These are phyloP conservation scores for Penicillium ucsense DNA, from an alignment of 495 filamentous ascomycete genomes.

Conservation along the genomic window DNA sequence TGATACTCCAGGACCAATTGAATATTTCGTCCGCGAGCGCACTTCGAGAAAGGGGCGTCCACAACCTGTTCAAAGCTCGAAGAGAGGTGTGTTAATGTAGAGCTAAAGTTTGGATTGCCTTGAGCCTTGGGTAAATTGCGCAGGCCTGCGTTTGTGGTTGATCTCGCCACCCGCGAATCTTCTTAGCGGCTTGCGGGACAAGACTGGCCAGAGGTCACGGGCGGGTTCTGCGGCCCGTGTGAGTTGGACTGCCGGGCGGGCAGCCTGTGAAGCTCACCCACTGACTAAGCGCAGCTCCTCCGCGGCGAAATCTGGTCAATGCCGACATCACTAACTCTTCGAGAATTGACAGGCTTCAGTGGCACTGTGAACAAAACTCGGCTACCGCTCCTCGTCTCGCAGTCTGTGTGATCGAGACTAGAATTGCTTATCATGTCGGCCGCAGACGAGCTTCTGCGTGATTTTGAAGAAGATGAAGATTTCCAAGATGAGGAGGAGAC, in stretches of 20 bases:
- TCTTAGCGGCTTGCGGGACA: no score
- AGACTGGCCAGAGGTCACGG: no score
- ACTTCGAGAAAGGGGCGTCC: neutral
- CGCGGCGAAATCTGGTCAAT: neutral
- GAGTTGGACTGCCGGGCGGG: no score
- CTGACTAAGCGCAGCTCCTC: slow-evolving; percentile 11
- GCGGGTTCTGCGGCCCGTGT: no score
- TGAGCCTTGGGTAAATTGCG: slow-evolving; percentile 9
- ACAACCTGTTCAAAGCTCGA: neutral
- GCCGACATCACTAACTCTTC: neutral
- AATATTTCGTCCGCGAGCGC: no score
- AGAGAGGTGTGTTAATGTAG: neutral
- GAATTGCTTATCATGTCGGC: slow-evolving; percentile 26
- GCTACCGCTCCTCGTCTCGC: neutral
- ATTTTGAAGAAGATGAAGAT: slow-evolving; percentile 35
- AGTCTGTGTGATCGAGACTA: neutral
- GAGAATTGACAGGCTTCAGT: slow-evolving; percentile 1
- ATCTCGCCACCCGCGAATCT: slow-evolving; percentile 8
- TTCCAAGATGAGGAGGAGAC: slow-evolving; percentile 19
- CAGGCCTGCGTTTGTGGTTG: slow-evolving; percentile 6
- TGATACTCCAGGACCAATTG: no score
- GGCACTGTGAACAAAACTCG: slow-evolving; percentile 2
- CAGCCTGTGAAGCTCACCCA: slow-evolving; percentile 1
- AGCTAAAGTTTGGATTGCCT: neutral
- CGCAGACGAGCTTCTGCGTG: slow-evolving; percentile 36